Conservation (phyloP, 139 green algal species). For the Tetradesmus obliquus region DNA sequence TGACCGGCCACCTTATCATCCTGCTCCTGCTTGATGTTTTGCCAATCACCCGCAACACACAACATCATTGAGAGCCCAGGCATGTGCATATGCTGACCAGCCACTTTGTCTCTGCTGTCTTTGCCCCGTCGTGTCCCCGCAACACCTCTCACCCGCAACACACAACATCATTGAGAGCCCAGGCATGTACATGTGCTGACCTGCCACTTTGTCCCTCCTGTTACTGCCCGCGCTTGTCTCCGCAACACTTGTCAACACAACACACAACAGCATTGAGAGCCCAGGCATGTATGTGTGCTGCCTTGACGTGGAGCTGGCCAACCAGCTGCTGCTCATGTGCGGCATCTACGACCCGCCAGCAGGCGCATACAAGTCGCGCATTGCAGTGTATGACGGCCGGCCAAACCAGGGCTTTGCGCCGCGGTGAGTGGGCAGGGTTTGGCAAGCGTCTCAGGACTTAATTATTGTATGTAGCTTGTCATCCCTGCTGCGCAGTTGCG, state of each 20-base stretch:
- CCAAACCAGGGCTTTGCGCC: not conserved
- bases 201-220: not conserved
- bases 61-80: conserved; percentile 12
- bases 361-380: not conserved
- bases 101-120: not conserved
- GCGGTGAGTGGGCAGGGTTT: not conserved
- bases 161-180: conserved; percentile 5
- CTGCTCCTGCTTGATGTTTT: not conserved
- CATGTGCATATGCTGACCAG: conserved; percentile 19
- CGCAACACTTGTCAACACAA: not conserved
- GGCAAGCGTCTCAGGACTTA: too few species aligned
- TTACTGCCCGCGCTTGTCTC: not conserved
- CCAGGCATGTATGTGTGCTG: conserved; percentile 34
- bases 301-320: conserved; percentile 23
- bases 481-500: too few species aligned
- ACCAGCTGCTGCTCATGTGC: conserved; percentile 27
- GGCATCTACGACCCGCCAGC: not conserved
- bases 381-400: conserved; percentile 18
- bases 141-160: not conserved
- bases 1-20: not conserved
- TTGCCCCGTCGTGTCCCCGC: not conserved
- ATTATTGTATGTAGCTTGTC: too few species aligned
- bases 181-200: conserved; percentile 18
- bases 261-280: conserved; percentile 17
- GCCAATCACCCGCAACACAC: too few species aligned